These are phyloP conservation scores for Trichoderma endophyticum DNA, from an alignment of 2,329 filamentous ascomycete genomes.

Conservation along the genomic window DNA sequence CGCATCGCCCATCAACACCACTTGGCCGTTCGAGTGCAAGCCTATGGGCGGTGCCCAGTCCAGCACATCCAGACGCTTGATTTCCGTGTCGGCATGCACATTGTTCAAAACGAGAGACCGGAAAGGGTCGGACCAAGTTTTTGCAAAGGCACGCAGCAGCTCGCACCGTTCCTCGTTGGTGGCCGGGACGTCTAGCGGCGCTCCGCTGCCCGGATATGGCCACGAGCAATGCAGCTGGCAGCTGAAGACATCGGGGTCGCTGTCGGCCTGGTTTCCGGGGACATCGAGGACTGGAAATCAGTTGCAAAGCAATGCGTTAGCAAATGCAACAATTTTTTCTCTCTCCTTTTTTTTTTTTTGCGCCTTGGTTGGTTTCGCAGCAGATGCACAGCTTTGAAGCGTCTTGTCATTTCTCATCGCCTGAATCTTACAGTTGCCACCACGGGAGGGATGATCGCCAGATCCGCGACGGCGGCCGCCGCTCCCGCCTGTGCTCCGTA, in stretches of 20 bases:
- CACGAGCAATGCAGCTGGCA: slow-evolving; percentile 53
- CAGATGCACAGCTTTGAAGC: not conserved
- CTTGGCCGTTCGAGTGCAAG: slow-evolving; percentile 38
- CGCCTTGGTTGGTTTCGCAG: not conserved
- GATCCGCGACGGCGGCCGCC: slow-evolving; percentile 14
- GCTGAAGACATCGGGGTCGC: slow-evolving; percentile 36
- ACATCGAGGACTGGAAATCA: slow-evolving; percentile 44
- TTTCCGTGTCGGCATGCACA: slow-evolving; percentile 41
- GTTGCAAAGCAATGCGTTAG: not conserved
- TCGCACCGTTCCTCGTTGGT: slow-evolving; percentile 37
- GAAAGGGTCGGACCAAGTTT: slow-evolving; percentile 50
- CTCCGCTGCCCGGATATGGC: slow-evolving; percentile 38
- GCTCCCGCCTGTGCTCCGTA: slow-evolving; percentile 2
- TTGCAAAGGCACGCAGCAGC: slow-evolving; percentile 43
- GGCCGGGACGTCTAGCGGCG: slow-evolving; percentile 39
- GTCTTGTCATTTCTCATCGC: slow-evolving; percentile 1
- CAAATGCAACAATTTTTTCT: not conserved
- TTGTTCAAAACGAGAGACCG: slow-evolving; percentile 36
- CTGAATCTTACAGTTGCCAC: not conserved
- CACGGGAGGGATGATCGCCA: slow-evolving; percentile 6
- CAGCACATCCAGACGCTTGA: slow-evolving; percentile 44
- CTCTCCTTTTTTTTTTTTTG: not conserved
- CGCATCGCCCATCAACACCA: slow-evolving; percentile 52
- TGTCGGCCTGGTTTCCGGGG: slow-evolving; percentile 39
- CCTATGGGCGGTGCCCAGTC: slow-evolving; percentile 45